Evolutionary conservation across 2,329 filamentous ascomycete species (phyloP).

Genomic region (Leptodontidium sp.): DNA sequence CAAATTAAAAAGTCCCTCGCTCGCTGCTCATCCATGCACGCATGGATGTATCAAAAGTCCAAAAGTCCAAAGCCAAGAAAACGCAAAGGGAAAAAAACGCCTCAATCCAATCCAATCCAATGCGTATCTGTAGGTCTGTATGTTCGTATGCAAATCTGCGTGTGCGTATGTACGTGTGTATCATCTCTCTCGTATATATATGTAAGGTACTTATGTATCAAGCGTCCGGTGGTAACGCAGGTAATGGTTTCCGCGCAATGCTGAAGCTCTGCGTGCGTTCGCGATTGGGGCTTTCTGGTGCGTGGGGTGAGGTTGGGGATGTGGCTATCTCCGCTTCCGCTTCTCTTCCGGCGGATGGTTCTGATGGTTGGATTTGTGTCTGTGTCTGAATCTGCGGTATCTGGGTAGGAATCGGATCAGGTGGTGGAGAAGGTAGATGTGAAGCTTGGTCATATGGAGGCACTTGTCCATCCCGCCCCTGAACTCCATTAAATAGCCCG

Average conservation of each 20-base stretch:
- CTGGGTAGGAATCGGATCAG: neutral
- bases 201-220: neutral
- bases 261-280: slow-evolving; percentile 30
- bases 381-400: neutral
- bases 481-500: neutral
- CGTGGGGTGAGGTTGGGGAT: neutral
- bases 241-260: slow-evolving; percentile 53
- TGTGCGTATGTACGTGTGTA: neutral
- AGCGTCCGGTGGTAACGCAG: slow-evolving; percentile 48
- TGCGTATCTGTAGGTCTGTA: neutral
- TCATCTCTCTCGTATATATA: neutral
- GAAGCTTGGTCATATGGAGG: neutral
- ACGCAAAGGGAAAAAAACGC: neutral
- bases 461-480: neutral
- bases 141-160: neutral
- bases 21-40: no score
- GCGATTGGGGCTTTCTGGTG: neutral
- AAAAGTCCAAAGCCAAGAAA: neutral
- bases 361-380: neutral
- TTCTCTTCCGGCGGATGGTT: neutral
- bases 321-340: neutral
- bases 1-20: no score
- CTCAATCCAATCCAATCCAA: neutral
- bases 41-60: no score
- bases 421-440: slow-evolving; percentile 20